A percentile compares a stretch with the other conserved stretches of the same genome.
These are phyloP conservation scores for Leccinellum albellum DNA, from an alignment of 768 basidiomycete species.

Conservation along the genomic window DNA sequence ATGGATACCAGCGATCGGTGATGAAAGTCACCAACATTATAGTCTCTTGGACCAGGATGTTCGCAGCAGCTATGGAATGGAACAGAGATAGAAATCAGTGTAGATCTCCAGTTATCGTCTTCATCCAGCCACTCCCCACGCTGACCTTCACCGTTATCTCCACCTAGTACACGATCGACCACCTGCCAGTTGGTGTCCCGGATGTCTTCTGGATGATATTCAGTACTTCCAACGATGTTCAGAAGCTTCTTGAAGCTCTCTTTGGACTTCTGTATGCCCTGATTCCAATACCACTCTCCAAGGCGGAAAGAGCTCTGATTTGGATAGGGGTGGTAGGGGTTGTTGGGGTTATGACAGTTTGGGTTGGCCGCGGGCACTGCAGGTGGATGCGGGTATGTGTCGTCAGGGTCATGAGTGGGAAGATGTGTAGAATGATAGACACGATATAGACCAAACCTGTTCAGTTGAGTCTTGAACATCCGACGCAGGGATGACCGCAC, in stretches of 20 bases:
- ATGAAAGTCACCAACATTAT: neutral
- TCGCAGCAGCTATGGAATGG: neutral
- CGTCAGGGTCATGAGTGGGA: neutral
- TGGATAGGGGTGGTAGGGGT: neutral
- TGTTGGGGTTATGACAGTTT: neutral
- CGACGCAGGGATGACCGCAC: no score
- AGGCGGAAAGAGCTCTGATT: neutral
- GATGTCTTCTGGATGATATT: neutral
- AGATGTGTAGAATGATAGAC: neutral
- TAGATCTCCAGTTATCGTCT: neutral
- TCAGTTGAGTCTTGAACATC: neutral
- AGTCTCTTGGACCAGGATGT: neutral
- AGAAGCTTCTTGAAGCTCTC: neutral
- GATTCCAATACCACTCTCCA: neutral
- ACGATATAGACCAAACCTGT: neutral
- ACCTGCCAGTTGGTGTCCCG: neutral
- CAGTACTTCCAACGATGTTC: neutral
- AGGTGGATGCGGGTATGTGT: neutral
- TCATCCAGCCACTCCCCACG: neutral
- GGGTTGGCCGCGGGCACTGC: neutral
- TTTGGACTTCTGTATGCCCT: neutral
- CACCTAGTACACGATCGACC: neutral
- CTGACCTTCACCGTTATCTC: neutral
- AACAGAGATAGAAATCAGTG: neutral
- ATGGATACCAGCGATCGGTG: neutral